A percentile compares a stretch with the other conserved stretches of the same genome.
phyloP scores from a whole-genome alignment of 2,329 filamentous ascomycete species.

The Fusarium sublunatum region DNA sequence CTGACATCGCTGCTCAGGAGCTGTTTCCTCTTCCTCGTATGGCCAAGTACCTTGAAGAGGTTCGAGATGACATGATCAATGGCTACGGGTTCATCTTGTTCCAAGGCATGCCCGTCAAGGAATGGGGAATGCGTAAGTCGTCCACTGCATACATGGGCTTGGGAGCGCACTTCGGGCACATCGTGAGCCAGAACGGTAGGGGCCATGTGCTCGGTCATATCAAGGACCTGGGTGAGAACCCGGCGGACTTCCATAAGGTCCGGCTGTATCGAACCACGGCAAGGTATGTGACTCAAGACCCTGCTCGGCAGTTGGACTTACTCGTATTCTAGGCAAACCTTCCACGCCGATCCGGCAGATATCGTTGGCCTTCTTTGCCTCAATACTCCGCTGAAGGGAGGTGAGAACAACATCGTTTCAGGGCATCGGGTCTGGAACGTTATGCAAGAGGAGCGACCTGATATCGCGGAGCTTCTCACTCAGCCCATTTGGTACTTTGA shows the following conservation, averaged over 20 bases:
- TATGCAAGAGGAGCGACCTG: constrained; percentile 77
- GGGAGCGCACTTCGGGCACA: constrained; percentile 84
- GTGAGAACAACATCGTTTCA: constrained; percentile 82
- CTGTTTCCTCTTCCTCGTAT: constrained; percentile 53
- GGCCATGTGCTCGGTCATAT: constrained; percentile 88
- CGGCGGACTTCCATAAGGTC: constrained; percentile 79
- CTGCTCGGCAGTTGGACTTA: constrained; percentile 65
- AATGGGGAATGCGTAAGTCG: constrained; percentile 81
- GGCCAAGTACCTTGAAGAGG: constrained; percentile 47
- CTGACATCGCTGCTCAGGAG: constrained; percentile 30
- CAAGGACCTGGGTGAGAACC: constrained; percentile 83
- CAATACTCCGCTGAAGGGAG: constrained; percentile 78
- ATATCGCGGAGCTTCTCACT: constrained; percentile 79
- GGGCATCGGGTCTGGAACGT: constrained; percentile 84
- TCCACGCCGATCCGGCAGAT: constrained; percentile 82
- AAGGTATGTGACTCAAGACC: too few relatives aligned
- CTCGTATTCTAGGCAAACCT: too few relatives aligned
- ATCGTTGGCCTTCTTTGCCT: constrained; percentile 86
- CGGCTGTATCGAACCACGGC: constrained; percentile 89
- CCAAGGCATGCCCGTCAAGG: constrained; percentile 79
- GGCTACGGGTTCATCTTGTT: constrained; percentile 89
- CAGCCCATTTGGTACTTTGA: constrained; percentile 91
- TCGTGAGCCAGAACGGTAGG: constrained; percentile 82
- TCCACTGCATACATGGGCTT: constrained; percentile 88
- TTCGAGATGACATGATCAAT: constrained; percentile 65